These are phyloP conservation scores for Henckelia pumila DNA, from an alignment of 257 asterid species.

Conservation along the genomic window DNA sequence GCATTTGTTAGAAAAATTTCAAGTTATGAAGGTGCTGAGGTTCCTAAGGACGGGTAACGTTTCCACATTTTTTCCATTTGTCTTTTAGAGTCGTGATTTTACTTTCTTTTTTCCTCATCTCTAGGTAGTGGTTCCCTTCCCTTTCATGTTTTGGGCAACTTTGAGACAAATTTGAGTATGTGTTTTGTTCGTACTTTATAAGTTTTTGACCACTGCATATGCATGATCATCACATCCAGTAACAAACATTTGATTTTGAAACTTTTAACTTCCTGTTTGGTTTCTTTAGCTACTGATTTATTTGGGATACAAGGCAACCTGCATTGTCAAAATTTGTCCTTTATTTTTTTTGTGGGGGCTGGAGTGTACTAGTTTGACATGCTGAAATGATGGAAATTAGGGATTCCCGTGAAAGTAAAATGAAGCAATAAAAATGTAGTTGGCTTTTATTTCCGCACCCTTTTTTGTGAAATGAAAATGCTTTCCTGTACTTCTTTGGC, in stretches of 20 bases:
- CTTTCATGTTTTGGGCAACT: background rate
- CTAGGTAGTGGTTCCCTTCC: constrained; percentile 2
- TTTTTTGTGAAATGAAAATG: too few species aligned
- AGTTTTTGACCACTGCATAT: background rate
- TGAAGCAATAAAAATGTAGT: background rate
- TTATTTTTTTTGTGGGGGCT: too few species aligned
- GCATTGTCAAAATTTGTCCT: too few species aligned
- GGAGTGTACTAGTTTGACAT: too few species aligned
- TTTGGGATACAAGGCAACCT: background rate
- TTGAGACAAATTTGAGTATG: constrained; percentile 3
- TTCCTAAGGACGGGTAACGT: constrained; percentile 64
- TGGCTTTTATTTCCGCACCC: background rate
- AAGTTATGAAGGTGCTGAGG: constrained; percentile 89
- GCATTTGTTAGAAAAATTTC: constrained; percentile 67
- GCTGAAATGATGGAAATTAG: background rate
- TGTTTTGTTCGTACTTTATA: background rate
- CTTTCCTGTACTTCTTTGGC: background rate
- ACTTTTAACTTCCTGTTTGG: background rate
- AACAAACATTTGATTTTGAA: background rate
- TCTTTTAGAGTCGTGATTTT: background rate
- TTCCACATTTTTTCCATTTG: constrained; percentile 15
- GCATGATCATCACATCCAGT: too few species aligned
- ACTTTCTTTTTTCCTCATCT: constrained; percentile 19
- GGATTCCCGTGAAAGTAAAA: too few species aligned
- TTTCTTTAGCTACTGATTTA: background rate